Evolutionary conservation across 805 yeast genomes (phyloP).

Genomic region (Candida ulmi): DNA sequence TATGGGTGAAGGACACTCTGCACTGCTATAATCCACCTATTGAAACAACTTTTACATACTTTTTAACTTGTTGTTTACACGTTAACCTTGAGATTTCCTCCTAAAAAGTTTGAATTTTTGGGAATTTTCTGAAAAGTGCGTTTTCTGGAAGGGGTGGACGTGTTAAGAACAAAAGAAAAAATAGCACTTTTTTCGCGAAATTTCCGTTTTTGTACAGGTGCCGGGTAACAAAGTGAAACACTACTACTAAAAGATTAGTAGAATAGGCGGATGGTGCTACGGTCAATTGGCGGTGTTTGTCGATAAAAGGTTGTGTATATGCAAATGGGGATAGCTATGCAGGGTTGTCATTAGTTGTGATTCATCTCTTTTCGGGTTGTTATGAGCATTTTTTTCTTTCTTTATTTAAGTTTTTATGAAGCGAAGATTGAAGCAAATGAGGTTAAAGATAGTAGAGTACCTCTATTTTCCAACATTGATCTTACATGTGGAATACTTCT

Average conservation of each 20-base stretch:
- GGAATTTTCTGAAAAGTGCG: slow-evolving; percentile 1
- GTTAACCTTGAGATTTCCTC: slow-evolving; percentile 2
- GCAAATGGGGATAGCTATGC: background rate
- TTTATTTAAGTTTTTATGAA: too few relatives aligned
- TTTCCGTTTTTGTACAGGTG: background rate
- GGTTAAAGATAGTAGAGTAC: too few relatives aligned
- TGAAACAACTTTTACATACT: background rate
- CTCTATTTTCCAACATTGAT: slow-evolving; percentile 81
- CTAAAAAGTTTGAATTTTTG: background rate
- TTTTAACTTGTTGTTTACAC: background rate
- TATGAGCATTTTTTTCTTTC: too few relatives aligned
- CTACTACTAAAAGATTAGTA: too few relatives aligned
- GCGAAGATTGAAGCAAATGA: too few relatives aligned
- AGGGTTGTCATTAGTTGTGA: background rate
- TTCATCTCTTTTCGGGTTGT: background rate
- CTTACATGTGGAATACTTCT: slow-evolving; percentile 72
- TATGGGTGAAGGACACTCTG: too few relatives aligned
- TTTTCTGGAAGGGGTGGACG: slow-evolving; percentile 14
- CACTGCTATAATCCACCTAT: background rate
- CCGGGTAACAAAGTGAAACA: too few relatives aligned
- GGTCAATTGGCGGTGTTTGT: too few relatives aligned
- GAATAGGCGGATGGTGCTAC: too few relatives aligned
- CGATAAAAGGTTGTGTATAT: too few relatives aligned
- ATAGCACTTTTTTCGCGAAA: background rate
- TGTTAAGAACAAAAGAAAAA: slow-evolving; percentile 6